Evolutionary conservation across 2,329 filamentous ascomycete genomes (phyloP).

Genomic region (Fusarium irregulare): DNA sequence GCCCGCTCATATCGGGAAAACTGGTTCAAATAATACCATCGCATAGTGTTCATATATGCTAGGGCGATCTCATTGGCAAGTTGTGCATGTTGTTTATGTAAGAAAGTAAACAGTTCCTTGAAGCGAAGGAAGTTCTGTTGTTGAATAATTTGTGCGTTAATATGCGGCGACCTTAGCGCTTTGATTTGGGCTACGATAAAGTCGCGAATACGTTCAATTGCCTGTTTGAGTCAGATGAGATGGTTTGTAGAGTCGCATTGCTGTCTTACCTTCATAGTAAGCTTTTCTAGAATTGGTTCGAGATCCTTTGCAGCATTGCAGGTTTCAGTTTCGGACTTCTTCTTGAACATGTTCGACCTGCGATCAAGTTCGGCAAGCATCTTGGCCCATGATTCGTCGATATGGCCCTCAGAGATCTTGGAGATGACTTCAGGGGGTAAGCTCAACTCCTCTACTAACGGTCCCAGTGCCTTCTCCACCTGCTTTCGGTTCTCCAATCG

Average conservation of each 20-base stretch:
- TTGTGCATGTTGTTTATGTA: constrained; percentile 83
- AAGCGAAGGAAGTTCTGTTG: constrained; percentile 90
- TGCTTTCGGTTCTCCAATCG: constrained; percentile 89
- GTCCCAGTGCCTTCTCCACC: constrained; percentile 87
- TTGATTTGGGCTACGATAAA: constrained; percentile 96
- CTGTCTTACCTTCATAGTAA: constrained; percentile 77
- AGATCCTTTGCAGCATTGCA: constrained; percentile 86
- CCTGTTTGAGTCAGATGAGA: constrained; percentile 58
- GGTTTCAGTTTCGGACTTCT: constrained; percentile 68
- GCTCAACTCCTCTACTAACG: constrained; percentile 91
- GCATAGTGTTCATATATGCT: constrained; percentile 98
- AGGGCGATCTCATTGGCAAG: constrained; percentile 90
- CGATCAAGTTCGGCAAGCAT: constrained; percentile 86
- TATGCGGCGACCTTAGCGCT: constrained; percentile 90
- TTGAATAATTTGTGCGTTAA: constrained; percentile 97
- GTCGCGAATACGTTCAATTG: constrained; percentile 93
- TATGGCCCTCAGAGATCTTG: constrained; percentile 86
- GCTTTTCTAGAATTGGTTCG: constrained; percentile 83
- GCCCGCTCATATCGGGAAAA: constrained; percentile 89
- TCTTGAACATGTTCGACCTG: constrained; percentile 77
- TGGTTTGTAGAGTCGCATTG: background rate
- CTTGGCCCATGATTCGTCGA: constrained; percentile 90
- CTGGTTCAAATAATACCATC: constrained; percentile 95
- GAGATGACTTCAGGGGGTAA: constrained; percentile 85
- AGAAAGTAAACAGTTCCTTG: constrained; percentile 87